Evolutionary conservation across 208 protist species (phyloP).

Genomic region (Herpetomonas samuelpessoai): DNA sequence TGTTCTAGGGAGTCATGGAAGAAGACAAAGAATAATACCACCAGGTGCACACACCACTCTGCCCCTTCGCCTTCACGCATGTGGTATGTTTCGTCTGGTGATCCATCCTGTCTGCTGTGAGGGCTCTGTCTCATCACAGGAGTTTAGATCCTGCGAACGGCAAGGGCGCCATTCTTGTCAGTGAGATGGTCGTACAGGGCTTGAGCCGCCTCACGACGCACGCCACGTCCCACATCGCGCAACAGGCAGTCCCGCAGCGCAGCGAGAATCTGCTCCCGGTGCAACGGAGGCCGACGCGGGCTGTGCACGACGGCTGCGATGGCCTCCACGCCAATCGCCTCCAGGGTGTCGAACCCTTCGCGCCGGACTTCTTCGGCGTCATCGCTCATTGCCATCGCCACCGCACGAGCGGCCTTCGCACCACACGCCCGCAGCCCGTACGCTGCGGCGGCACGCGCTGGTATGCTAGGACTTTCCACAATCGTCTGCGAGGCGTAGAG

Average conservation of each 20-base stretch:
- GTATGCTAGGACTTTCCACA: constrained; percentile 31
- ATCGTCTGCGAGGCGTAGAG: constrained; percentile 51
- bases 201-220: constrained; percentile 27
- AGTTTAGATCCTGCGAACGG: background rate
- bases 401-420: constrained; percentile 42
- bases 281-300: constrained; percentile 28
- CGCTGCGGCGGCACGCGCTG: constrained; percentile 37
- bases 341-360: constrained; percentile 57
- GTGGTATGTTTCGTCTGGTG: too few relatives aligned
- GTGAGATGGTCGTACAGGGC: constrained; percentile 26
- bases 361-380: constrained; percentile 39
- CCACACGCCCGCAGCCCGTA: constrained; percentile 67
- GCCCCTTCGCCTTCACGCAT: too few relatives aligned
- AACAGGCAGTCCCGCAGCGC: constrained; percentile 66
- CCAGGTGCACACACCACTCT: too few relatives aligned
- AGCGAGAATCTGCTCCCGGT: constrained; percentile 40
- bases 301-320: constrained; percentile 34
- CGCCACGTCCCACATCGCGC: constrained; percentile 31
- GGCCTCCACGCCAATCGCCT: constrained; percentile 23
- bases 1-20: too few relatives aligned
- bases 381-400: constrained; percentile 66
- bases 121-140: too few relatives aligned
- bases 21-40: too few relatives aligned
- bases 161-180: background rate
- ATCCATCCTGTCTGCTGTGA: too few relatives aligned